Evolutionary conservation across 2,329 filamentous ascomycete genomes (phyloP), one percentile per base, ranked within the genome.

Genomic region (Ophiosphaerella herpotricha): DNA sequence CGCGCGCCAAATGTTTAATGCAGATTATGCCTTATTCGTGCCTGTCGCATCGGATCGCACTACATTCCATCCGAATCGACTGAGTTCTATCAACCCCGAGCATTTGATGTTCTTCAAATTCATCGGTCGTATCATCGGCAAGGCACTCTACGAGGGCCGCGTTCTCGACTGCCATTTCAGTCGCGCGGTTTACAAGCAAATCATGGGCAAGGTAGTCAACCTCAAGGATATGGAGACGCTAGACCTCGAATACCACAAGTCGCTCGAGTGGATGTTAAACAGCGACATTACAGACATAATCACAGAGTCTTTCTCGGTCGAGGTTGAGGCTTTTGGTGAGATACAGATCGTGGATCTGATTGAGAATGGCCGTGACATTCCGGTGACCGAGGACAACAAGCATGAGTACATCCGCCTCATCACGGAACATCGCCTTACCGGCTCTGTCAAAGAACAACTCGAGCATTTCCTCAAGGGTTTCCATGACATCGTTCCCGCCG

Each of bases 181-280:
- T 76, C 87, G 94, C 69, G 95, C 95, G 12, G 93, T 99, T 43
- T 99, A 99, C 82, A 97, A 97, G 79, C 89, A 91, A 61, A 97
- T 99, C 58, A 84, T 99, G 24, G 90, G 94, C 70, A 96, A 95
- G 73, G 85, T 90, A 3, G 93, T 97, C 35, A 97, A 92, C 7
- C 89, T 99, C 74, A 99, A 99, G 78, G 94, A 99, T 67, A 97
- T 99, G 91, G 94, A 99, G 75, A 97, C 92, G 18, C 89, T 99
- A 54, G 94, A 99, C 72, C 87, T 96, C 3, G 93, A 99, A 67
- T 99, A 99, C 78, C 97, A 97, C 84, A 99, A 97, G 75, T 97
- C 93, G 12, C 82, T 99, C 18, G 85, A 94, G 53, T 99, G 95
- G 95, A 97, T 99, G 86, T 81, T 97, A 50, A 90, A 96, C 71